Base-by-base conservation (phyloP, 2,329 filamentous ascomycete species). In the Cordyceps pruinosa region DNA sequence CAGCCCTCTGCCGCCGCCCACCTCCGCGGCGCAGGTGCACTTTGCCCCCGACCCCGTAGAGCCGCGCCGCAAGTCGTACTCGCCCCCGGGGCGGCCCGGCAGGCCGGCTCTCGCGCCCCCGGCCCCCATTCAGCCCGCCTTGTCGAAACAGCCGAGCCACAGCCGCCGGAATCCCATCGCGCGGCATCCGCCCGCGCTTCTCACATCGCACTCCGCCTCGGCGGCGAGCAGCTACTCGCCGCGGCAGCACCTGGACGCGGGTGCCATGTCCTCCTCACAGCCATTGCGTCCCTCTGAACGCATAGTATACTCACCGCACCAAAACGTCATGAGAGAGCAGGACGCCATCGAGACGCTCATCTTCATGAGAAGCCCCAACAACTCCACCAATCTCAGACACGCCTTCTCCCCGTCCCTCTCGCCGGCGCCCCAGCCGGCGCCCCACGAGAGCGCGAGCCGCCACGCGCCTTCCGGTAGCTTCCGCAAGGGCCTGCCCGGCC, bases 291-390 rank as follows among this genome's bases (percentile, higher is more conserved):
- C 69, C 51, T 69, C 71, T 21, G 79, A 82, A 55, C 77, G 81
- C 8, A 81, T 85, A 17, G 72, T 88, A 5, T 84, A 85, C 60
- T 88, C 87, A 30, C 85, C 86, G 1, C 69, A 70, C 57, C 86
- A 89, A 61, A 84, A 84, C 23, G n/a, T n/a, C n/a, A 74, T 82
- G 9, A 82, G 88, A 52, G 89, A 94, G 66, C 88, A 91, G 66
- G 89, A 93, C 65, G 89, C 89, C 6, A 84, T 93, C 47, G 89
- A 92, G 66, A 87, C 88, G 1, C 72, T 94, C 25, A 75, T 93
- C 26, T 91, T 92, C 66, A 88, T 94, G 84, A 90, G 88, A 65
- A 89, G 86, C 61, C 88, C 88, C 0, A 86, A 86, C 17, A 88
- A 89, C 69, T 87, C 86, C 45, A 77, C 81, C 42, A 84, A 83